These are phyloP conservation scores for Plenodomus lindquistii DNA, from an alignment of 2,329 filamentous ascomycete species.

Conservation along the genomic window DNA sequence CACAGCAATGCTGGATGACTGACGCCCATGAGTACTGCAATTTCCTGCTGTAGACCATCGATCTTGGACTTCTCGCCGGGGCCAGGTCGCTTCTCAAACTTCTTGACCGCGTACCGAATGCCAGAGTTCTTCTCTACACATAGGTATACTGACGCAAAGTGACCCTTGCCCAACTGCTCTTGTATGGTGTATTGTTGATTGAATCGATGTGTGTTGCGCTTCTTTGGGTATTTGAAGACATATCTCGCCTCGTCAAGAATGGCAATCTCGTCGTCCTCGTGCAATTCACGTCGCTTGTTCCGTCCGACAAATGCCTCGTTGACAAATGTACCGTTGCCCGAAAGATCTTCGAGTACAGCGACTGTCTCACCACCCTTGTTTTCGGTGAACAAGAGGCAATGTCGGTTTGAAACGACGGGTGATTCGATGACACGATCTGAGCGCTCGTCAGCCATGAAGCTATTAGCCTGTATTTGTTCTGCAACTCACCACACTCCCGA, in stretches of 20 bases:
- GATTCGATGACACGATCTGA: conserved; percentile 74
- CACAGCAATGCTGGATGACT: conserved; percentile 92
- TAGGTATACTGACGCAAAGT: conserved; percentile 91
- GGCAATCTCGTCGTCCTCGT: conserved; percentile 88
- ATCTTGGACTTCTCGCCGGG: conserved; percentile 81
- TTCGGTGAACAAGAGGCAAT: conserved; percentile 70
- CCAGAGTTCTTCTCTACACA: conserved; percentile 86
- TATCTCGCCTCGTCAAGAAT: conserved; percentile 85
- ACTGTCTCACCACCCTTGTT: conserved; percentile 60
- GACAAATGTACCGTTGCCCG: conserved; percentile 94
- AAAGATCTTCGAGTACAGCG: conserved; percentile 88
- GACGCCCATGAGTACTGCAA: conserved; percentile 95
- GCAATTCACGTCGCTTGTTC: conserved; percentile 85
- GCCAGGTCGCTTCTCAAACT: conserved; percentile 85
- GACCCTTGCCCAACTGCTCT: conserved; percentile 87
- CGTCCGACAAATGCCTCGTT: conserved; percentile 89
- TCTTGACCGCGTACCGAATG: conserved; percentile 85
- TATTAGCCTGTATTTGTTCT: neutral
- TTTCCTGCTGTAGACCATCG: conserved; percentile 90
- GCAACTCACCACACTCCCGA: conserved; percentile 80
- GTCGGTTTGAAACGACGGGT: conserved; percentile 83
- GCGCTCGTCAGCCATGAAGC: conserved; percentile 9
- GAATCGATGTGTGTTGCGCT: conserved; percentile 69
- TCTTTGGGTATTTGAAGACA: conserved; percentile 81
- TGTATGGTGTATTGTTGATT: conserved; percentile 82